Evolutionary conservation across 176 grass and related monocot species (phyloP), one percentile per base, ranked within the genome.

Genomic region (Aegilops tauschii): DNA sequence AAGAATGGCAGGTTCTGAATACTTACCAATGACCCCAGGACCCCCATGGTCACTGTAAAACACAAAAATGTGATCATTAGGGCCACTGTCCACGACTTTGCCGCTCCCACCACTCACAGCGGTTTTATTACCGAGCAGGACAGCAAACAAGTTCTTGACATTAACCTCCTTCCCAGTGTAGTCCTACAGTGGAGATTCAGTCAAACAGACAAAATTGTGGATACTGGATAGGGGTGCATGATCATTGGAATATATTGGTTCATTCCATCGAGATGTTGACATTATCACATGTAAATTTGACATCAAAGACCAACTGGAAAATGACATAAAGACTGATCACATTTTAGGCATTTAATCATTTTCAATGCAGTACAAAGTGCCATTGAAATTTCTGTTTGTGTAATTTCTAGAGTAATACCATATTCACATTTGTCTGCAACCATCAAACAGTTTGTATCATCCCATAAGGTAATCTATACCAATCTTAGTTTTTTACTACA

Each of bases 11-110:
- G 80, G 82, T 78, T 83, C 36, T 18, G 29, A 83, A 39, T 84
- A 89, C 95, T 58, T 62, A 98, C 95, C 95, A 73, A 98, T 88
- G 77, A 98, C 91, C 30, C 95, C 93, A 21, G 93, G 89, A 62
- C 93, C 95, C 9, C 95, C 95, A 59, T 98, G 95, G 75, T 98
- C 95, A 83, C 91, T 92, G 84, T 92, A 98, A 69, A 90, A 98
- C 47, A 98, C 77, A 74, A 98, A 98, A 67, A 98, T 98, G 81
- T 95, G 95, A 86, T 98, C 95, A 85, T 95, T 86, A 47, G 93
- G 95, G 44, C 93, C 93, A 81, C 95, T 98, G 76, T 93, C 84
- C 36, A 98, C 80, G 11, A 98, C 93, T 82, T 98, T 98, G 56
- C 91, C 95, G 3, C 93, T 98, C 76, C 95, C 95, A 82, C 95